Evolutionary conservation across 768 basidiomycete genomes (phyloP).

Genomic region (Auriscalpium orientale): DNA sequence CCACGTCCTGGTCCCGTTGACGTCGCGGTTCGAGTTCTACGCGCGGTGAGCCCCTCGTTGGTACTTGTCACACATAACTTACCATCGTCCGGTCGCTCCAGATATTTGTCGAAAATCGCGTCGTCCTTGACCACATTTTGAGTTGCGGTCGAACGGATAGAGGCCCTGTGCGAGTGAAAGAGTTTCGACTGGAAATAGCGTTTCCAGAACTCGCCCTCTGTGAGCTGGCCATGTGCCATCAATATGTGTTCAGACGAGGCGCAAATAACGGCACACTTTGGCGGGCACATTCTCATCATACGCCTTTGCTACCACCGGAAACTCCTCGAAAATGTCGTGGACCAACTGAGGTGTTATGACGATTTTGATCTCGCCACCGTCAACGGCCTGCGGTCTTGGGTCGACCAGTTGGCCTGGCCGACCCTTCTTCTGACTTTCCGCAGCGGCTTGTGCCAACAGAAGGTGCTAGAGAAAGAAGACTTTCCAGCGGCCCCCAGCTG

Average conservation of each 20-base stretch:
- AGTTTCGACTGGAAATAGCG: conserved; percentile 95
- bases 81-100: conserved; percentile 97
- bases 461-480: conserved; percentile 45
- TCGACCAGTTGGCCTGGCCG: conserved; percentile 82
- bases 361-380: conserved; percentile 82
- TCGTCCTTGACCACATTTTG: conserved; percentile 87
- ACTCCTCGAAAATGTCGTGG: conserved; percentile 96
- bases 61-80: conserved; percentile 16
- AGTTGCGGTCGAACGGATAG: conserved; percentile 77
- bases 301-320: conserved; percentile 88
- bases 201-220: conserved; percentile 92
- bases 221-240: conserved; percentile 43
- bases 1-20: conserved; percentile 55
- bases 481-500: conserved; percentile 20
- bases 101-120: conserved; percentile 89
- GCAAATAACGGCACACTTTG: conserved; percentile 42
- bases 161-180: conserved; percentile 92
- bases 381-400: conserved; percentile 77
- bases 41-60: not conserved
- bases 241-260: not conserved
- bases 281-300: conserved; percentile 89
- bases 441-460: conserved; percentile 65
- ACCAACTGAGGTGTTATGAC: conserved; percentile 87
- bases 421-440: conserved; percentile 71
- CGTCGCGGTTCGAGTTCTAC: conserved; percentile 74